Evolutionary conservation across 805 yeast genomes (phyloP), one percentile per base, ranked within the genome.

Genomic region (Saccharomycopsis sp.): DNA sequence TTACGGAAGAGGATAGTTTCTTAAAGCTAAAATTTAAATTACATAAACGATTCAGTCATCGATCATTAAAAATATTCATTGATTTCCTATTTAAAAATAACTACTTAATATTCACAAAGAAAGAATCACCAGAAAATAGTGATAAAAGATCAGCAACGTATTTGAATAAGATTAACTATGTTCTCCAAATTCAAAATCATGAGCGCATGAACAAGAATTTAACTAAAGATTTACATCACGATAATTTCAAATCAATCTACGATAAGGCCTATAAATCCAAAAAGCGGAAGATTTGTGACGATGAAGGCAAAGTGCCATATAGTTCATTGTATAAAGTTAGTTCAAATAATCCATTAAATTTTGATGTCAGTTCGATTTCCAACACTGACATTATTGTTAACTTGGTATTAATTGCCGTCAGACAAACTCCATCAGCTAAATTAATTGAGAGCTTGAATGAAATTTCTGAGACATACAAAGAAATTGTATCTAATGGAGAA

Each of bases 321-420:
- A 31, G 35, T 31, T 17, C 35, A 20, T 31, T 31, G 35, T 31
- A 14, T 20, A 31, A 31, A 31, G 35, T 31, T 17, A 7, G 14
- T 68, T 56, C 75, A 64, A 4, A 71, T 35, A 34, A 69, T 56
- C 81, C 89, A 84, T 31, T 70, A 71, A 4, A 74, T 46, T 40
- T 66, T 65, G 48, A 65, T 64, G 34, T 65, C 64, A 0, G 62
- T 56, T 5, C 35, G 19, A 31, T 31, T 20, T 14, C 35, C 19
- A 31, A 31, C 35, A 17, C 35, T 8, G 35, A 7, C 7, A 14
- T 31, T 14, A 31, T 31, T 5, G 19, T 14, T 7, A 17, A 9
- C 20, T 31, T 31, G 35, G 35, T 31, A 20, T 31, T 31, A 20
- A 31, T 31, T 9, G 35, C 35, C 8, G 17, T 31, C 35, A 17